These are phyloP conservation scores for Euphorbia lathyris DNA, from an alignment of 345 rosid genomes.

Conservation along the genomic window DNA sequence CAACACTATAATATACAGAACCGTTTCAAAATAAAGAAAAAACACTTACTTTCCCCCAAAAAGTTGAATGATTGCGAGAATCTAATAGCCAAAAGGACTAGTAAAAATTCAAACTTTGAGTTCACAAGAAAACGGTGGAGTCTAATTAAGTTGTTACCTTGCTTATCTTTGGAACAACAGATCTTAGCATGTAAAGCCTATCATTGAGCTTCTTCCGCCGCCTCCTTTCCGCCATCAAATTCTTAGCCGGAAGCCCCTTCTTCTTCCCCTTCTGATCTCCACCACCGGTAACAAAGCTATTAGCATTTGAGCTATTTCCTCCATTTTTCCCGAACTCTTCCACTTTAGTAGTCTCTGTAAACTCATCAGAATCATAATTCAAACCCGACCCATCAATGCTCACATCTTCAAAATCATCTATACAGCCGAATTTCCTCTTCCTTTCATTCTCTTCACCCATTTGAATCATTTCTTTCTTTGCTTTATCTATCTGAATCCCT, in stretches of 20 bases:
- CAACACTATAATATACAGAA: not conserved
- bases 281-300: constrained; percentile 36
- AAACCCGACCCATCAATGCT: constrained; percentile 50
- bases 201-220: constrained; percentile 66
- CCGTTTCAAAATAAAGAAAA: not conserved
- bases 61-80: constrained; percentile 13
- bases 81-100: not conserved
- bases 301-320: constrained; percentile 43
- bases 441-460: constrained; percentile 33
- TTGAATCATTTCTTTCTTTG: constrained; percentile 38
- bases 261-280: constrained; percentile 49
- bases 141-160: constrained; percentile 54
- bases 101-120: not conserved
- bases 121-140: constrained; percentile 23
- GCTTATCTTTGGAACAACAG: constrained; percentile 98
- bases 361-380: constrained; percentile 57
- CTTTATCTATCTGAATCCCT: constrained; percentile 39
- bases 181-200: constrained; percentile 75
- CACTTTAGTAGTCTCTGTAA: constrained; percentile 37
- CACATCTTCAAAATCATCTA: constrained; percentile 43
- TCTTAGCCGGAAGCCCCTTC: constrained; percentile 65
- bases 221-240: constrained; percentile 68
- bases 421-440: constrained; percentile 21
- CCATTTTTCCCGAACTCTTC: constrained; percentile 41
- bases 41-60: not conserved